A percentile compares a stretch with the other conserved stretches of the same genome.
These are phyloP conservation scores for Gardenia jasminoides DNA, from an alignment of 257 asterid species.

Conservation along the genomic window DNA sequence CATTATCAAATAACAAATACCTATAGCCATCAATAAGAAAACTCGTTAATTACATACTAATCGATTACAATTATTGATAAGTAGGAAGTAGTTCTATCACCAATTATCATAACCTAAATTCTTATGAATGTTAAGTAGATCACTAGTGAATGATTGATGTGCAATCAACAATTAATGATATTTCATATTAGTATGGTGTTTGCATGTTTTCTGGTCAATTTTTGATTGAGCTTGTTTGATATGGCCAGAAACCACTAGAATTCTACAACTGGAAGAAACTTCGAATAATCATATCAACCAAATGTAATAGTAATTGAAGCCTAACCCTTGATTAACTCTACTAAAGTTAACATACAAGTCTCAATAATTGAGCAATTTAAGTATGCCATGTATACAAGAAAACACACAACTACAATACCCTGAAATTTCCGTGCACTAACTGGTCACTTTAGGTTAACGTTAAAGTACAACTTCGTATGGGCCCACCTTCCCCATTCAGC, in stretches of 20 bases:
- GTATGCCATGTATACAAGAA: neutral
- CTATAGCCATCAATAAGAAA: neutral
- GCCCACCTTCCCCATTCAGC: conserved; percentile 5
- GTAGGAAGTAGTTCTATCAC: neutral
- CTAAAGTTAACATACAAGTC: neutral
- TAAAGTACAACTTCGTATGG: conserved; percentile 33
- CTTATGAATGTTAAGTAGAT: neutral
- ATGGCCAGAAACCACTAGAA: neutral
- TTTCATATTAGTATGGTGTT: neutral
- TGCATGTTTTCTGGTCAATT: neutral
- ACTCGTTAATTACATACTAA: neutral
- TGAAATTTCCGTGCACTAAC: conserved; percentile 36
- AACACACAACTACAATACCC: neutral
- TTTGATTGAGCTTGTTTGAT: neutral
- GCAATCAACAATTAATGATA: neutral
- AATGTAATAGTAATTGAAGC: neutral
- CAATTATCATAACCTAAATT: neutral
- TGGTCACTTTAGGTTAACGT: conserved; percentile 30
- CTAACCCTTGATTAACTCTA: conserved; percentile 5
- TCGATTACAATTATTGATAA: neutral
- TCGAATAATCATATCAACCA: neutral
- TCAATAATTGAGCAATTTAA: conserved; percentile 36
- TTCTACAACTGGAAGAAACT: neutral
- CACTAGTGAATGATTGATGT: neutral
- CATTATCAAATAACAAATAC: neutral